Percentiles rank a stretch among this genome's conserved stretches.
phyloP scores from a whole-genome alignment of 208 protist species.

The Trypanosoma lewisi region DNA sequence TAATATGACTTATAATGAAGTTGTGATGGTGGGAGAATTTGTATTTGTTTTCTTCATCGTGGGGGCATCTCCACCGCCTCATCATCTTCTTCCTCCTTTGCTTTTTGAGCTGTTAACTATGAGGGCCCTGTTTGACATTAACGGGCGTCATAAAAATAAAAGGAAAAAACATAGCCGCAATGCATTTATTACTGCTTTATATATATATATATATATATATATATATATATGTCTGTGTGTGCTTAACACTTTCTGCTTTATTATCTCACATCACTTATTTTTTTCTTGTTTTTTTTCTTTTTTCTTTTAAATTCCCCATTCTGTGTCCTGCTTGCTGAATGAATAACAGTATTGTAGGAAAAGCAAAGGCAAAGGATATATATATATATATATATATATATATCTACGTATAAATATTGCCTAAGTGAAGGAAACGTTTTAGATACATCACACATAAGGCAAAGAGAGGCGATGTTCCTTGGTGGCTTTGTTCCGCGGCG shows the following conservation, averaged over 20 bases:
- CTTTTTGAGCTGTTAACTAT: too few species aligned
- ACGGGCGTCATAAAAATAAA: background rate
- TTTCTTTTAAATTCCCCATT: background rate
- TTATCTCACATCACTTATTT: background rate
- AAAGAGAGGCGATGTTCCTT: constrained; percentile 57
- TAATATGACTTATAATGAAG: background rate
- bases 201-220: too few species aligned
- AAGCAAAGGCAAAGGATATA: background rate
- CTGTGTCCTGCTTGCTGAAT: background rate
- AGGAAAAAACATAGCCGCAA: background rate
- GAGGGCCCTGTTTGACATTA: background rate
- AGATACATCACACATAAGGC: background rate
- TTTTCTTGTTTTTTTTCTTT: background rate
- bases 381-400: background rate
- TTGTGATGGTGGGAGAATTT: background rate
- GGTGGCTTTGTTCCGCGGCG: constrained; percentile 83
- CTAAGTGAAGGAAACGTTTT: too few species aligned
- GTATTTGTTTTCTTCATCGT: background rate
- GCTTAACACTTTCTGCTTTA: background rate
- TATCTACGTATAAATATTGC: too few species aligned
- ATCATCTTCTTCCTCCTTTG: background rate
- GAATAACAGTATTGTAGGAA: background rate
- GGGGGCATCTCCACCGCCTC: background rate
- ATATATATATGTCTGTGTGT: too few species aligned
- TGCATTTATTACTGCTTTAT: too few species aligned